Base-by-base conservation (phyloP, 2,329 filamentous ascomycete genomes). In the Trichoderma polysporum region DNA sequence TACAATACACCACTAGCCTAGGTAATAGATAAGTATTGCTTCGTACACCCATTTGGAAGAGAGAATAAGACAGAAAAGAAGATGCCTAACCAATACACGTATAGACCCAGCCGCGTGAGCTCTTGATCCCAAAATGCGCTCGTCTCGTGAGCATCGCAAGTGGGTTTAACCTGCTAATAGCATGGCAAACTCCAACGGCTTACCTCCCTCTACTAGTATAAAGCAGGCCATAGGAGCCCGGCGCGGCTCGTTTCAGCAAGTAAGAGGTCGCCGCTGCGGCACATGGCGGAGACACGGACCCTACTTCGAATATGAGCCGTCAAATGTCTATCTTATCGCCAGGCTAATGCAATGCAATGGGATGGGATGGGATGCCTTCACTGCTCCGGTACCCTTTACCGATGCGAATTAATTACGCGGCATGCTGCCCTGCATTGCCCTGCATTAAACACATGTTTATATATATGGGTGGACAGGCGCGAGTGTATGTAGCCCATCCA, bases 221-320 rank as follows among this genome's bases (percentile, higher is more conserved):
- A 9, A 29, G 12, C 25, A 53, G 49, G 27, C 49, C 22, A 8
- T 31, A 17, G 49, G 15, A 52, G 27, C 57, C 12, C 45, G 41
- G 41, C 10, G 41, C 45, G 45, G 45, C 19, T 17, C 58, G 58
- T 45, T 35, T 37, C 37, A 56, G 57, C 64, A 54, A 66, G 64
- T 66, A 52, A 37, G 63, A 66, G 25, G 25, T 58, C 41, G 27
- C 49, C 9, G 33, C 13, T 15, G 63, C 56, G 25, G 63, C 63
- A 66, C 63, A 66, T 66, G 63, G 45, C 52, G 25, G 25, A 4
- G 6, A 25, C 22, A 17, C 10, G 47, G 27, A 31, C 58, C 57
- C n/a, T n/a, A n/a, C n/a, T n/a, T n/a, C n/a, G n/a, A n/a, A n/a
- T 57, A 57, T 53, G 29, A 35, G 49, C 60, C 0, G 25, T 9